Evolutionary conservation across 1,284 basidiomycete genomes (phyloP).

Genomic region (Ustilago cynodontis): DNA sequence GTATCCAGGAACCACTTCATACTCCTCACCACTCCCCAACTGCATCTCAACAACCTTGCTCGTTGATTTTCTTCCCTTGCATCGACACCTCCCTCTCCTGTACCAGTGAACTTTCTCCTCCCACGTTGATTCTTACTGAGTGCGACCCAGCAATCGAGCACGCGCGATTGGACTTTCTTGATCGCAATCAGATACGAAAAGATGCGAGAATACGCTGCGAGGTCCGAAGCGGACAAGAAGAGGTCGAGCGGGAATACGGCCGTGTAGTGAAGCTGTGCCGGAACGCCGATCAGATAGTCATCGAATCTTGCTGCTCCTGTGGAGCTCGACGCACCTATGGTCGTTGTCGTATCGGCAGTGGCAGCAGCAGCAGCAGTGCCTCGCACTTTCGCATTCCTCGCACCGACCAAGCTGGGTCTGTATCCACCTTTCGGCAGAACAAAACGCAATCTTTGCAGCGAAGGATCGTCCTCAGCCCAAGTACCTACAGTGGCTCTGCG

Average conservation of each 20-base stretch:
- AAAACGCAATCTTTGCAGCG: slow-evolving; percentile 45
- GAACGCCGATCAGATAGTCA: slow-evolving; percentile 50
- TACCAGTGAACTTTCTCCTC: slow-evolving; percentile 83
- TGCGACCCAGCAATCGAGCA: slow-evolving; percentile 84
- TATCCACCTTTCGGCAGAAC: slow-evolving; percentile 42
- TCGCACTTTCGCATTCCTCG: slow-evolving; percentile 32
- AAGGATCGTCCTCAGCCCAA: slow-evolving; percentile 56
- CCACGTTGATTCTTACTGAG: slow-evolving; percentile 84
- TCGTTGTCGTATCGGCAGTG: background rate
- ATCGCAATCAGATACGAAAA: slow-evolving; percentile 86
- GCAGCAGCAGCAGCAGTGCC: slow-evolving; percentile 14
- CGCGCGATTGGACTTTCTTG: slow-evolving; percentile 82
- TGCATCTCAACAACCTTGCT: slow-evolving; percentile 77
- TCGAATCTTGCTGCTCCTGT: slow-evolving; percentile 42
- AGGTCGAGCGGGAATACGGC: slow-evolving; percentile 84
- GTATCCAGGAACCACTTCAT: slow-evolving; percentile 93
- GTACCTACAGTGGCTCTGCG: slow-evolving; percentile 53
- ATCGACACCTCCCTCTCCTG: slow-evolving; percentile 83
- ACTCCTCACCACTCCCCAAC: slow-evolving; percentile 85
- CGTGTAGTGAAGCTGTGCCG: slow-evolving; percentile 53
- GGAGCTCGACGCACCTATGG: slow-evolving; percentile 1
- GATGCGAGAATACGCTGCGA: slow-evolving; percentile 80
- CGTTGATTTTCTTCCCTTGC: slow-evolving; percentile 75
- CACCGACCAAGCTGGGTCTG: slow-evolving; percentile 31
- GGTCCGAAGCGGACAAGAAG: slow-evolving; percentile 82